phyloP scores from a whole-genome alignment of 2,329 filamentous ascomycete species.

The Pseudogymnoascus sp. region DNA sequence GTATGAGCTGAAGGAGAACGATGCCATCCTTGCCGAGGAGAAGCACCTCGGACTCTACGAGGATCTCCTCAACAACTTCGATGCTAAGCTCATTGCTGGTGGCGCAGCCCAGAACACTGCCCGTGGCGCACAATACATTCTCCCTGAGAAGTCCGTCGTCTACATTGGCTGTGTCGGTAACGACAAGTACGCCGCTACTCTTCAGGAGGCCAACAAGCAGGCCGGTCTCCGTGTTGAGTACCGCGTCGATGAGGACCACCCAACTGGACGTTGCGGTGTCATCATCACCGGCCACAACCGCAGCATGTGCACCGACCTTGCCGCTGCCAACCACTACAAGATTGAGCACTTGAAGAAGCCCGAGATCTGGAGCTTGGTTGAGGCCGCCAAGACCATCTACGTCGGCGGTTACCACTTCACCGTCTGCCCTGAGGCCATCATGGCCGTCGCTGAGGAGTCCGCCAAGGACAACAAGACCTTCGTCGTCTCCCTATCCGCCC shows the following conservation, averaged over 20 bases:
- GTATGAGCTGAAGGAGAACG: slow-evolving; percentile 90
- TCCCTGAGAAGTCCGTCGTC: slow-evolving; percentile 79
- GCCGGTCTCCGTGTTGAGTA: slow-evolving; percentile 92
- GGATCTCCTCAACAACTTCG: slow-evolving; percentile 84
- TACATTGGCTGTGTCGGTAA: slow-evolving; percentile 92
- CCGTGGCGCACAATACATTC: slow-evolving; percentile 92
- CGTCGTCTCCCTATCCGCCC: slow-evolving; percentile 84
- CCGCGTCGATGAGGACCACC: slow-evolving; percentile 74
- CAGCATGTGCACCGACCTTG: slow-evolving; percentile 89
- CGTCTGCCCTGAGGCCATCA: slow-evolving; percentile 83
- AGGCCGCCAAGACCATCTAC: slow-evolving; percentile 84
- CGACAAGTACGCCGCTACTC: slow-evolving; percentile 89
- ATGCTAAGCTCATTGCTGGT: slow-evolving; percentile 90
- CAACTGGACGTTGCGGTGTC: slow-evolving; percentile 90
- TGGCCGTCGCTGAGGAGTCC: slow-evolving; percentile 85
- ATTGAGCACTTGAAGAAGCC: slow-evolving; percentile 85
- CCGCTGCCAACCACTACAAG: slow-evolving; percentile 95
- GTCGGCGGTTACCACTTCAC: slow-evolving; percentile 97
- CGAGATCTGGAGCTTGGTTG: slow-evolving; percentile 84
- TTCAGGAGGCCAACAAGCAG: slow-evolving; percentile 76
- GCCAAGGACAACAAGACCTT: slow-evolving; percentile 85
- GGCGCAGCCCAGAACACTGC: slow-evolving; percentile 97
- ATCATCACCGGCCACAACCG: slow-evolving; percentile 96
- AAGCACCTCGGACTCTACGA: slow-evolving; percentile 88
- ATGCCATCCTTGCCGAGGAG: slow-evolving; percentile 91